Percentiles rank a stretch among this genome's conserved stretches.
These are phyloP conservation scores for Linnemannia hyalina DNA, from an alignment of 192 early-diverging fungal species.

Conservation along the genomic window DNA sequence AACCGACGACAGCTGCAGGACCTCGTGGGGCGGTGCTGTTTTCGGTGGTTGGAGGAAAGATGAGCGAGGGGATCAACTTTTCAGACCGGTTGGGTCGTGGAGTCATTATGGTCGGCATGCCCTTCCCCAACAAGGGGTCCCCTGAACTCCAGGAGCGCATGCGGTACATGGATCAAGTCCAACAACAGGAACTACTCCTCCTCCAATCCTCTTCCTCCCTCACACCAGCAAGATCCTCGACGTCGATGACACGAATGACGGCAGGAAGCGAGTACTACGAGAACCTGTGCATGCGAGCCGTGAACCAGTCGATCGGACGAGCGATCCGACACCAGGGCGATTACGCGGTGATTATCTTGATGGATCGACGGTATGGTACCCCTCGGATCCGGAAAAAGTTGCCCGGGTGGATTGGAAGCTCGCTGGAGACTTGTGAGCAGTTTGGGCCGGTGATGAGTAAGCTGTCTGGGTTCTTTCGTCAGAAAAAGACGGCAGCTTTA, in stretches of 20 bases:
- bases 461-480: slow-evolving; percentile 62
- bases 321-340: slow-evolving; percentile 93
- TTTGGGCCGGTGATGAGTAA: slow-evolving; percentile 63
- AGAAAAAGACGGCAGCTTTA: background rate
- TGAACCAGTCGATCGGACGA: slow-evolving; percentile 87
- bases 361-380: slow-evolving; percentile 78
- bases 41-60: slow-evolving; percentile 89
- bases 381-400: slow-evolving; percentile 72
- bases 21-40: slow-evolving; percentile 82
- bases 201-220: background rate
- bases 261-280: slow-evolving; percentile 84
- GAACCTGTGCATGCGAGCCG: slow-evolving; percentile 92
- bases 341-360: slow-evolving; percentile 85
- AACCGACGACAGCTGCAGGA: background rate
- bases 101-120: slow-evolving; percentile 91
- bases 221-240: background rate
- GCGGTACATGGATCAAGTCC: slow-evolving; percentile 67
- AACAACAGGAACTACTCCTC: slow-evolving; percentile 24
- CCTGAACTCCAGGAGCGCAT: slow-evolving; percentile 84
- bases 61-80: slow-evolving; percentile 96
- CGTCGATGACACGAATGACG: slow-evolving; percentile 21
- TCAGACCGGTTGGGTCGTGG: slow-evolving; percentile 87
- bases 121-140: slow-evolving; percentile 85
- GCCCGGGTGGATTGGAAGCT: slow-evolving; percentile 80
- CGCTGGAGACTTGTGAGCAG: slow-evolving; percentile 59